Percentiles rank a stretch among this genome's conserved stretches.
Conservation (phyloP, 2,329 filamentous ascomycete genomes). For the Neopestalotiopsis clavispora region DNA sequence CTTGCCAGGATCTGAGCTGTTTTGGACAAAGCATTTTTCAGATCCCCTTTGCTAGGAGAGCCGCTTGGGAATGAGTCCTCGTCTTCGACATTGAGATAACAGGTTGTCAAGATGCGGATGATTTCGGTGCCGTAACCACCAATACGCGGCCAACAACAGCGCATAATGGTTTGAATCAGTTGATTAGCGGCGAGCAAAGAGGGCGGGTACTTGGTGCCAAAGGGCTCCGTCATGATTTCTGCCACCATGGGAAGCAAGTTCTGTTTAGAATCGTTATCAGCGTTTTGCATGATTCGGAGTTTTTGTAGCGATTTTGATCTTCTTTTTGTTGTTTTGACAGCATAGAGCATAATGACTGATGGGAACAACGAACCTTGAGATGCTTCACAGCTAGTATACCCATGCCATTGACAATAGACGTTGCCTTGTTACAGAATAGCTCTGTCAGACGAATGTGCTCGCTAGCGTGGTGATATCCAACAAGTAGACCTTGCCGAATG, state of each 20-base stretch:
- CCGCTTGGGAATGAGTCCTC: slow-evolving; percentile 28
- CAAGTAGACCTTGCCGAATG: slow-evolving; percentile 60
- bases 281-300: slow-evolving; percentile 6
- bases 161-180: slow-evolving; percentile 62
- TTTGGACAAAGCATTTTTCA: slow-evolving; percentile 40
- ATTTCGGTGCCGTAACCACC: slow-evolving; percentile 66
- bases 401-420: slow-evolving; percentile 57
- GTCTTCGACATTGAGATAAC: slow-evolving; percentile 64
- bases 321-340: neutral
- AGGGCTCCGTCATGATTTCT: slow-evolving; percentile 70
- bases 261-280: slow-evolving; percentile 45
- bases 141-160: slow-evolving; percentile 73
- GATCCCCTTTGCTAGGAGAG: slow-evolving; percentile 20
- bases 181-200: slow-evolving; percentile 58
- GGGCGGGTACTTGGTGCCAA: slow-evolving; percentile 59
- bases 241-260: slow-evolving; percentile 71
- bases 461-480: slow-evolving; percentile 61
- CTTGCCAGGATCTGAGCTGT: slow-evolving; percentile 41
- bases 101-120: slow-evolving; percentile 63
- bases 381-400: slow-evolving; percentile 70
- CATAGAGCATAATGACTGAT: neutral
- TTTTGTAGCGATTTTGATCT: neutral
- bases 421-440: slow-evolving; percentile 57
- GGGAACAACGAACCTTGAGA: slow-evolving; percentile 56
- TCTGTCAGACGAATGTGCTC: slow-evolving; percentile 62